Base-by-base conservation (phyloP, 2,329 filamentous ascomycete species). In the Fusarium scirpi region DNA sequence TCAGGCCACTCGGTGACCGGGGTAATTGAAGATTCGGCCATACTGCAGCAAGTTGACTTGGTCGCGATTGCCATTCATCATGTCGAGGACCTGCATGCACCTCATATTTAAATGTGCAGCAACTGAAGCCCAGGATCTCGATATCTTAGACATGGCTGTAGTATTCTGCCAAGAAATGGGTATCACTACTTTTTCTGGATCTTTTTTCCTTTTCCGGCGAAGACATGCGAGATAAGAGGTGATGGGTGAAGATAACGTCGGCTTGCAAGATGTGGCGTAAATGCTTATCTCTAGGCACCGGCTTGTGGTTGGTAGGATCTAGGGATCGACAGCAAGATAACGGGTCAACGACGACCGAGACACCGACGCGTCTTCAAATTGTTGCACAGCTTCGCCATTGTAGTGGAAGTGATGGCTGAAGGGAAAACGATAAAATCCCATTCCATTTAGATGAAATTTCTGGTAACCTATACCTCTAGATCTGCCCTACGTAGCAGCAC, bases 1-100 rank as follows among this genome's bases (percentile, higher is more conserved):
- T 83, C 81, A 1, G 82, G 83, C 80, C 81, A 84, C 74, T 82
- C 81, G 25, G 74, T 75, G 62, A 75, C 60, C 18, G 73, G 73
- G 2, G 65, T 75, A 7, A 75, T 75, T 9, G 62, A 43, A 6
- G 64, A 58, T 3, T 56, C 40, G 20, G 67, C 66, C 67, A 70
- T 71, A 4, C 7, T 47, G 24, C 12, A 47, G 12, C 8, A 24
- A 18, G 4, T 30, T 10, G 13, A 5, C n/a, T 20, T n/a, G 15
- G 16, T 32, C 41, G 30, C 8, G 29, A n/a, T 40, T 22, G 6
- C 11, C 8, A 1, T 48, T 9, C 13, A 29, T 38, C 4, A 2
- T 22, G 20, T 12, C 6, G 8, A n/a, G 2, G 3, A 11, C 8
- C 9, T 9, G 7, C 7, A 7, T 16, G 1, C 6, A n/a, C 13